Base-by-base conservation (phyloP, 352 stramenopile species). In the Peronospora belbahrii region DNA sequence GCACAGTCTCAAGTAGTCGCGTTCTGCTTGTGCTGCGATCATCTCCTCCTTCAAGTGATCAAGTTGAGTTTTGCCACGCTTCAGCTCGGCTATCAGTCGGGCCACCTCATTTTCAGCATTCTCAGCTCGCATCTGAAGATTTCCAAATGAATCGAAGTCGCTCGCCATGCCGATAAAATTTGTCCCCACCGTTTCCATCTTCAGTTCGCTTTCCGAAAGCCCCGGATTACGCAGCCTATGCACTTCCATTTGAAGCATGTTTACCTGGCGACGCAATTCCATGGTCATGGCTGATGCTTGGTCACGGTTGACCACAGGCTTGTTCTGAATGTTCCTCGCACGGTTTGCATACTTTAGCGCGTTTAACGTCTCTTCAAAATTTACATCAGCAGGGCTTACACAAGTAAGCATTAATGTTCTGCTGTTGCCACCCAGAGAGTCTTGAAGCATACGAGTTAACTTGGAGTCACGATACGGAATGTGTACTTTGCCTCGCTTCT, bases 381-480 rank as follows among this genome's bases (percentile, higher is more conserved):
- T 95, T 23, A 88, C 80, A 27, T 94, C 84, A 4, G 88, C 85
- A 28, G 90, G 89, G 42, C 84, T 95, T 27, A 97, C 88, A 62
- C 90, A 97, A 30, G 81, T 88, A 0, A 97, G 62, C 80, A 97
- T 95, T 6, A 97, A 47, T 25, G 90, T 97, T 22, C 85, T 70
- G 49, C 80, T 95, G 55, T 97, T 97, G 14, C 89, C 89, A 47
- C 90, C 90, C 3, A 97, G 57, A 2, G 69, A 91, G 49, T 97
- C 91, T 51, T 97, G 91, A 11, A 97, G 65, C 75, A 97, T 89
- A 13, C 89, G 77, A 24, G 92, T 97, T 24, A 97, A 69, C 63
- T 97, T 97, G 4, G 85, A 97, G 62, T 97, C 90, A 25, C 92
- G 85, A 48, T 97, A 97, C 2, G 90, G 92, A 4, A 97, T 82